Conservation (phyloP, 2,329 filamentous ascomycete species). For the Hypoxylon sp. region DNA sequence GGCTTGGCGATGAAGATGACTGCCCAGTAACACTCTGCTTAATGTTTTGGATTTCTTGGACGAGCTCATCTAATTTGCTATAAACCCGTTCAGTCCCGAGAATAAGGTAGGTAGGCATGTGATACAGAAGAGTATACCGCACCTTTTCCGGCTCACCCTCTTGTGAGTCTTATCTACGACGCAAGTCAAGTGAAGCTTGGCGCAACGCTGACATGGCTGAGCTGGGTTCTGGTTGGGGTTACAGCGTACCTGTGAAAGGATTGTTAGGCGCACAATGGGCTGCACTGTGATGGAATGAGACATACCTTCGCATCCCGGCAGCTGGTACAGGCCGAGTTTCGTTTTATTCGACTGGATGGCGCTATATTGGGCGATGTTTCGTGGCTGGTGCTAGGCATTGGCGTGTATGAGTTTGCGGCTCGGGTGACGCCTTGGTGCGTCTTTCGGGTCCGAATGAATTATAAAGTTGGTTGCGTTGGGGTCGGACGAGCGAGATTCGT, state of each 20-base stretch:
- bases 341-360: constrained; percentile 50
- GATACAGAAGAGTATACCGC: background rate
- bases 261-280: constrained; percentile 1
- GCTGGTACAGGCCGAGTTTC: constrained; percentile 54
- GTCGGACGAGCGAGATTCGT: constrained; percentile 13
- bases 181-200: constrained; percentile 51
- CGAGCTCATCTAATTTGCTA: constrained; percentile 70
- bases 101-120: background rate
- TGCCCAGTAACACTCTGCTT: constrained; percentile 64
- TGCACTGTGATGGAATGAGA: constrained; percentile 5
- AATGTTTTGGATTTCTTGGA: constrained; percentile 68
- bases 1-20: constrained; percentile 39
- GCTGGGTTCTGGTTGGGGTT: constrained; percentile 50
- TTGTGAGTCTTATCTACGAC: constrained; percentile 55
- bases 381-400: constrained; percentile 49
- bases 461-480: constrained; percentile 18
- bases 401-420: constrained; percentile 40
- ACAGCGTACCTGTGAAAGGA: constrained; percentile 52
- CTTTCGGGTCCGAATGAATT: constrained; percentile 31
- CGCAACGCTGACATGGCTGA: constrained; percentile 53
- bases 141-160: constrained; percentile 54
- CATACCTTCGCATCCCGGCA: constrained; percentile 55
- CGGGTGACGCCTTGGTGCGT: constrained; percentile 23
- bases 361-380: constrained; percentile 40
- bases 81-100: constrained; percentile 13